Percentiles rank a stretch among this genome's conserved stretches.
Evolutionary conservation across 768 basidiomycete genomes (phyloP).

Genomic region (Xerocomellus amylosporus): DNA sequence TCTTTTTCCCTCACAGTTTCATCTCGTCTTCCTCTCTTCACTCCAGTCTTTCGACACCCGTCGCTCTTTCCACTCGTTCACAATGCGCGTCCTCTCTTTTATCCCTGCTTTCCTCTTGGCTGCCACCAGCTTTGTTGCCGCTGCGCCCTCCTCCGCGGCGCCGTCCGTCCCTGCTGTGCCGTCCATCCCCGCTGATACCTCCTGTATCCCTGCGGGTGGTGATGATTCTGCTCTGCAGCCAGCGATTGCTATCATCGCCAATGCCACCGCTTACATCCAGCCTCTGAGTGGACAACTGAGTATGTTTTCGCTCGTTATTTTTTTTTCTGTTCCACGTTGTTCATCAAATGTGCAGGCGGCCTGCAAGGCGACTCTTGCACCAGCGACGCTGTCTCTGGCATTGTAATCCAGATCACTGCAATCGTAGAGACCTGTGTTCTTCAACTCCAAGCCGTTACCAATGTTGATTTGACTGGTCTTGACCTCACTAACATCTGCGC

Average conservation of each 20-base stretch:
- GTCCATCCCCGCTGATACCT: neutral
- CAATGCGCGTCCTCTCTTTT: slow-evolving; percentile 18
- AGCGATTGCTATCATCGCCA: slow-evolving; percentile 11
- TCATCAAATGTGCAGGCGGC: neutral
- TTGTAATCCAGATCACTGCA: slow-evolving; percentile 13
- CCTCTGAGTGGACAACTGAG: slow-evolving; percentile 6
- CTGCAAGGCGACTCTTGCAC: slow-evolving; percentile 5
- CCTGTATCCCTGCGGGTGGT: slow-evolving; percentile 7
- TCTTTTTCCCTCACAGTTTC: neutral
- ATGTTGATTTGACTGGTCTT: slow-evolving; percentile 9
- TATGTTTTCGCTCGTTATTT: neutral
- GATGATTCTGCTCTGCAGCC: slow-evolving; percentile 8
- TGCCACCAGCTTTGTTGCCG: slow-evolving; percentile 6
- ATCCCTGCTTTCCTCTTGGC: slow-evolving; percentile 12
- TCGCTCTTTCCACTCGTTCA: slow-evolving; percentile 11
- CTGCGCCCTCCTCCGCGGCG: neutral
- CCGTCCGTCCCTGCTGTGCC: neutral
- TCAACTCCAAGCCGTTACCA: slow-evolving; percentile 6
- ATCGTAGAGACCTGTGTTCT: slow-evolving; percentile 4
- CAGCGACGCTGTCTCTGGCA: slow-evolving; percentile 1
- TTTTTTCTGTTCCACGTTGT: neutral
- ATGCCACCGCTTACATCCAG: slow-evolving; percentile 4
- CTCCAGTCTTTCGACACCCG: slow-evolving; percentile 11
- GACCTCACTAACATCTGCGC: slow-evolving; percentile 3
- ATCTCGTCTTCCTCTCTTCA: neutral